Base-by-base conservation (phyloP, 805 yeast genomes). In the Cyberlindnera maclurae region DNA sequence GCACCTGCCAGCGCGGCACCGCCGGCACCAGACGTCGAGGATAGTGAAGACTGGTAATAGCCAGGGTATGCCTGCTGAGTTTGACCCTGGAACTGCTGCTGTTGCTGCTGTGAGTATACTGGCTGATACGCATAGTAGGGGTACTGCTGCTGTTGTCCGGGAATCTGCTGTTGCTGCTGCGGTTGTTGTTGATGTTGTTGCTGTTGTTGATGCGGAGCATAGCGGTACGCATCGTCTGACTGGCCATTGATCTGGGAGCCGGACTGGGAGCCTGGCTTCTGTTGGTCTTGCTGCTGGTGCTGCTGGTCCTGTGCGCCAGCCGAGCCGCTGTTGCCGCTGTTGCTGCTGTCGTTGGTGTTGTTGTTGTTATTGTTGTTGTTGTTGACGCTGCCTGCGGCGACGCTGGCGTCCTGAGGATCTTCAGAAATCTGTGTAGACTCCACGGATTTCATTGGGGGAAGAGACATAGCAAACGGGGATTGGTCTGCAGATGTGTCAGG, bases 31-130 rank as follows among this genome's bases (percentile, higher is more conserved):
- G 38, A 13, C 11, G 40, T 37, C 12, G 44, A 20, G 17, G 38
- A 28, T n/a, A 18, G 26, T 11, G 37, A 12, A 12, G 47, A 29
- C 31, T 50, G 54, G 34, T 53, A 50, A 43, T 51, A 53, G 3
- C 24, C 29, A 4, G 55, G 56, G 36, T 52, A 51, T 34, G 41
- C 42, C 30, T 43, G 50, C 33, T 29, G 38, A 22, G 34, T 43
- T 29, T 34, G 40, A 33, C 35, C 33, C 22, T 12, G 42, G 4
- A 12, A 31, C 20, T 36, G 40, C 29, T 35, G 45, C 11, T 28
- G 36, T 10, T 13, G 15, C 11, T 33, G 41, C 26, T 42, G 47
- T 4, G 45, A 34, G 27, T 46, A 44, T 3, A 34, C 36, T 16
- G 44, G 48, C 6, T 41, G 46, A 26, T 47, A 43, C 9, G 42